Base-by-base conservation (phyloP, 768 basidiomycete genomes). In the Antrodiella citrinella region DNA sequence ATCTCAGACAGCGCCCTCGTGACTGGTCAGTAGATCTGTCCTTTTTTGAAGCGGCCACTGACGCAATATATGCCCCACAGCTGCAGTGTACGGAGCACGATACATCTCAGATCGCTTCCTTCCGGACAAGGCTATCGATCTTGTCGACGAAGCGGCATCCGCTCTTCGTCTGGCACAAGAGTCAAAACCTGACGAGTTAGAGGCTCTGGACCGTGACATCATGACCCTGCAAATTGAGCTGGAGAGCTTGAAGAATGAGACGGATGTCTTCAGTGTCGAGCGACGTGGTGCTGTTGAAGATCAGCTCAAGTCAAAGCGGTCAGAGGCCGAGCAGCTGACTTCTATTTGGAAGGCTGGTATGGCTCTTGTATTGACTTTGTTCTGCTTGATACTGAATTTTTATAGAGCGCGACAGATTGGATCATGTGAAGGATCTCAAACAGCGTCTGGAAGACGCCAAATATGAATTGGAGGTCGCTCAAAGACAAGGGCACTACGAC, bases 81-180 rank as follows among this genome's bases (percentile, higher is more conserved):
- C 92, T 21, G 89, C 91, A 0, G 81, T 92, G 1, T 93, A 94
- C 56, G 72, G 80, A 4, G 81, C 89, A 20, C 78, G 90, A 15
- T 94, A 94, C 59, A 84, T 95, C 55, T 84, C 90, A 0, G 88
- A 91, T 63, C 77, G 91, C 3, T 93, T 80, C 64, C 74, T 95
- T 1, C 92, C 92, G 0, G 92, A 96, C 67, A 94, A 94, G 62
- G 86, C 89, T 9, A 89, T 91, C 40, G 91, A 95, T 63, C 75
- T 96, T 2, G 81, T 97, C 0, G 95, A 98, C 65, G 95, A 97
- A 66, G 93, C 93, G 2, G 87, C 90, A 0, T 88, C 89, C 1
- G 76, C 90, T 0, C 72, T 97, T 3, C 81, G 91, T 0, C 79
- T 96, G 3, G 87, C 91, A 0, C 92, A 93, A 60, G 90, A 92